Evolutionary conservation across 1,284 basidiomycete species (phyloP).

Genomic region (Sporisorium sorghi): DNA sequence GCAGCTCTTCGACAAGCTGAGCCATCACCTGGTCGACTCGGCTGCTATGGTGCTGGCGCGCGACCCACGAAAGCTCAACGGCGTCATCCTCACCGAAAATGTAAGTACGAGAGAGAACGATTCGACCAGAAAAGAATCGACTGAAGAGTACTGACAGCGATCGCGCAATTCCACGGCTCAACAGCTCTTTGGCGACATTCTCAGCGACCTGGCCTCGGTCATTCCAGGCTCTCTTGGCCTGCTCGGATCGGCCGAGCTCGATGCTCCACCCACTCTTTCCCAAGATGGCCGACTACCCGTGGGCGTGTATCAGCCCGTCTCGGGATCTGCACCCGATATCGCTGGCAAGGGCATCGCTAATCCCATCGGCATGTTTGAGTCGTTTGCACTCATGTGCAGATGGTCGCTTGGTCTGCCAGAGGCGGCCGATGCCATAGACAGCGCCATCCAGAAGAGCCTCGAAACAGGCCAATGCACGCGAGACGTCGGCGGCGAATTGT

Average conservation of each 20-base stretch:
- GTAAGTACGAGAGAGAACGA: conserved; percentile 21
- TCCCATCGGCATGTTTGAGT: conserved; percentile 95
- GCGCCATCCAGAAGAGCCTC: conserved; percentile 85
- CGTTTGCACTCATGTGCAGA: conserved; percentile 90
- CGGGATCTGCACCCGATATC: conserved; percentile 83
- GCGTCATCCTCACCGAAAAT: conserved; percentile 73
- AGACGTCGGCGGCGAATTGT: conserved; percentile 84
- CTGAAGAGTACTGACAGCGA: background rate
- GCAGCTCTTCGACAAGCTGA: conserved; percentile 47
- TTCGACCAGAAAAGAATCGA: background rate
- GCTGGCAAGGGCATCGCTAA: conserved; percentile 94
- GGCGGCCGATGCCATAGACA: conserved; percentile 84
- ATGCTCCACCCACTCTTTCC: conserved; percentile 79
- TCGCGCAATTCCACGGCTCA: background rate
- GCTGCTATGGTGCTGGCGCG: conserved; percentile 95
- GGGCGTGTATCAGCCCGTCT: conserved; percentile 93
- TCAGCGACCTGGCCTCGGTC: conserved; percentile 46
- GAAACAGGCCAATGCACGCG: conserved; percentile 85
- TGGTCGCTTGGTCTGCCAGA: conserved; percentile 85
- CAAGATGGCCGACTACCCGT: conserved; percentile 69
- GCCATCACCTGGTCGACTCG: conserved; percentile 87
- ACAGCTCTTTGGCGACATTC: conserved; percentile 52
- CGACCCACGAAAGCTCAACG: conserved; percentile 91
- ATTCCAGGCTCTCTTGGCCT: conserved; percentile 74
- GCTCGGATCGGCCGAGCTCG: conserved; percentile 93